Evolutionary conservation across 306 rosid species (phyloP), one percentile per base, ranked within the genome.

Genomic region (Sesbania bispinosa): DNA sequence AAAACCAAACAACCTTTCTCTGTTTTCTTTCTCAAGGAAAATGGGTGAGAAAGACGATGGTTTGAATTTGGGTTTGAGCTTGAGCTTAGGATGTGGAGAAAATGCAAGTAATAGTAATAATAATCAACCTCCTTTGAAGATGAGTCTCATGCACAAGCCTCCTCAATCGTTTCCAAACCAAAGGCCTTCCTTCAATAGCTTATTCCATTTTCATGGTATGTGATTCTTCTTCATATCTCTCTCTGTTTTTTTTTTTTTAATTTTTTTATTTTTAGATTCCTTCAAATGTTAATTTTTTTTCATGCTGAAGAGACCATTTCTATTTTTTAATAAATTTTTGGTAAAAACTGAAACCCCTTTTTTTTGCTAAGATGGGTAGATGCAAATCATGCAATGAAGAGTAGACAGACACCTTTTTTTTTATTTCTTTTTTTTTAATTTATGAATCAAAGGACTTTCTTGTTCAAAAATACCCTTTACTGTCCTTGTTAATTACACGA

Each of bases 21-120:
- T 4, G 6, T 61, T 46, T 14, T 50, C 6, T 15, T 2, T n/a
- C n/a, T 4, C 1, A 20, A n/a, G n/a, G n/a, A n/a, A 52, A 29
- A 93, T 93, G 97, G 80, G 47, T 10, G 96, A 82, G 41, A 86
- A 84, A 54, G 84, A 83, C 36, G 59, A 70, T 21, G 91, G 57
- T 6, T 63, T 92, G 73, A 79, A 83, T 0, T 78, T 85, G 62
- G 72, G 88, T 0, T 84, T 90, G 79, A 73, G 83, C 18, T 77
- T 87, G 85, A 74, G 89, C 39, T 80, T 88, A 59, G 81, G 92
- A 1, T 69, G 8, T 47, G 87, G 84, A 67, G 63, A 85, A 15
- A 60, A 62, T 73, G 35, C 45, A 10, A 74, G 26, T 16, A 32
- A 33, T 2, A 50, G 30, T 11, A 38, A 4, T 0, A 43, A 42